phyloP scores from a whole-genome alignment of 768 basidiomycete genomes.

The Tubosaeta sp. region DNA sequence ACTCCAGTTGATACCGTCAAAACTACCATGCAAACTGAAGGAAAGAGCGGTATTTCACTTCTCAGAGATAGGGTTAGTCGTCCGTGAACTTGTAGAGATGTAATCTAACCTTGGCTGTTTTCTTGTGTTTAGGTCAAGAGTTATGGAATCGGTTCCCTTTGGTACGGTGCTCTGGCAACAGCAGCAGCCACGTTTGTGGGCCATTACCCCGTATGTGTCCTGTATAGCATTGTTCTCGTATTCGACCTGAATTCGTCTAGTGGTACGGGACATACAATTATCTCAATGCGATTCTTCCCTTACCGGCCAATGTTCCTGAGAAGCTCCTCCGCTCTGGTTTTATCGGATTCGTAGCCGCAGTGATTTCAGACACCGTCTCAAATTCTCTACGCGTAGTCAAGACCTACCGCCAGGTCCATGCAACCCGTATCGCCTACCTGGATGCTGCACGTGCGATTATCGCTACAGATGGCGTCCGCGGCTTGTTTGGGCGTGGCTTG shows the following conservation, averaged over 20 bases:
- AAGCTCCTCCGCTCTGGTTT: conserved; percentile 77
- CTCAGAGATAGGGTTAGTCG: conserved; percentile 57
- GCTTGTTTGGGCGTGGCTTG: conserved; percentile 84
- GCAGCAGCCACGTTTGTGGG: conserved; percentile 94
- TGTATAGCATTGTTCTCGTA: background rate
- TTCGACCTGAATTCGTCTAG: conserved; percentile 31
- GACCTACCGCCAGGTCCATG: conserved; percentile 92
- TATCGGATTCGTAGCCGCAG: conserved; percentile 86
- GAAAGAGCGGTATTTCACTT: conserved; percentile 61
- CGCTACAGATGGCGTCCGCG: conserved; percentile 66
- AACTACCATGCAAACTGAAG: conserved; percentile 93
- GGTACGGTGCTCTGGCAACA: conserved; percentile 91
- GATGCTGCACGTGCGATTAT: conserved; percentile 78
- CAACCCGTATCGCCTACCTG: conserved; percentile 71
- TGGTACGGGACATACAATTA: conserved; percentile 89
- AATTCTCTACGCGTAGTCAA: conserved; percentile 92
- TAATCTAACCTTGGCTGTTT: background rate
- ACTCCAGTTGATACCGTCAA: conserved; percentile 94
- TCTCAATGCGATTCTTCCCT: conserved; percentile 61
- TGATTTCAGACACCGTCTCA: conserved; percentile 80
- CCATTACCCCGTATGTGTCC: conserved; percentile 66
- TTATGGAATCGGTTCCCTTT: conserved; percentile 75
- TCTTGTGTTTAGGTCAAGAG: conserved; percentile 48
- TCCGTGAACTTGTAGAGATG: background rate
- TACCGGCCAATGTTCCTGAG: conserved; percentile 45